Evolutionary conservation across 192 early-diverging fungal species (phyloP).

Genomic region (Mortierella claussenii): DNA sequence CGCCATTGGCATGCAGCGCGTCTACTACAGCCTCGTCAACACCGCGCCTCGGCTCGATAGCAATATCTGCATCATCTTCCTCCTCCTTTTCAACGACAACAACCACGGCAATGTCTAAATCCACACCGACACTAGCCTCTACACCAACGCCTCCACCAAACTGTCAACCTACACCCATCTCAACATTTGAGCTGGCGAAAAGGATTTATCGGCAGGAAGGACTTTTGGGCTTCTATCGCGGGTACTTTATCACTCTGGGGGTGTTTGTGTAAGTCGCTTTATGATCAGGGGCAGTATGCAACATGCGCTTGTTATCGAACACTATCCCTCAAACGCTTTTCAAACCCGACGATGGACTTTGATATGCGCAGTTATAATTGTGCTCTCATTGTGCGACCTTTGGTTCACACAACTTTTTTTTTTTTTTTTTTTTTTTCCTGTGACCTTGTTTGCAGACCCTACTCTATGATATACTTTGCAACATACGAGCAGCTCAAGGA

Average conservation of each 20-base stretch:
- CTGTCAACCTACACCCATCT: neutral
- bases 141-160: too few relatives aligned
- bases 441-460: too few relatives aligned
- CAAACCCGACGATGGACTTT: too few relatives aligned
- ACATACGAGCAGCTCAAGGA: constrained; percentile 47
- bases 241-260: constrained; percentile 75
- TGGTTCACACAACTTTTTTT: neutral
- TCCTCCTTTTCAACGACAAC: constrained; percentile 2
- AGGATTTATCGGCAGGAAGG: constrained; percentile 68
- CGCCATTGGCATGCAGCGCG: too few relatives aligned
- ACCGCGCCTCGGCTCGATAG: neutral
- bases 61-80: neutral
- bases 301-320: too few relatives aligned
- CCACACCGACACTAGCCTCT: neutral
- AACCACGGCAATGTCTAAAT: neutral
- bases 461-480: constrained; percentile 50
- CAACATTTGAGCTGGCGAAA: constrained; percentile 52
- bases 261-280: constrained; percentile 88
- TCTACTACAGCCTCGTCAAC: neutral
- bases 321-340: too few relatives aligned
- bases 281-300: too few relatives aligned
- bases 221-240: constrained; percentile 72
- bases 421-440: too few relatives aligned
- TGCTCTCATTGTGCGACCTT: too few relatives aligned
- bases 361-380: too few relatives aligned